Evolutionary conservation across 2,329 filamentous ascomycete genomes (phyloP), one percentile per base, ranked within the genome.

Genomic region (Lasiodiplodia theobromae): DNA sequence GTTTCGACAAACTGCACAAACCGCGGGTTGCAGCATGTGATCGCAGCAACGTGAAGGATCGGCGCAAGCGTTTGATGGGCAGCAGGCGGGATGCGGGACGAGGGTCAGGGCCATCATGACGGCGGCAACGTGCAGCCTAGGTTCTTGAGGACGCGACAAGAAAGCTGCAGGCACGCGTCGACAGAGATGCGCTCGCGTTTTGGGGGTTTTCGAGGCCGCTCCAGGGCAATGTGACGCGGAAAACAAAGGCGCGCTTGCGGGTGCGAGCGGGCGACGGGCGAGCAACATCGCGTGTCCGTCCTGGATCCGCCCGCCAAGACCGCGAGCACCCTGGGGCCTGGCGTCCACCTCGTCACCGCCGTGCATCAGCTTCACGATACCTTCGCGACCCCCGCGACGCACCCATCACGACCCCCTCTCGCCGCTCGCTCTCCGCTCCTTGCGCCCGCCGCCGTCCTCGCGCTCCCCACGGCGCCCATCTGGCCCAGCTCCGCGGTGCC

Each of bases 331-430:
- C 65, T 67, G 53, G 64, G 64, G 44, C 64, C 64, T 56, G 63
- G 57, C 64, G 51, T 40, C 64, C 37, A 28, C 54, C 34, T 58
- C 64, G 54, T 58, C 52, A 58, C 65, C 65, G 65, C 64, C 64
- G 64, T 49, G 63, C 56, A 67, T 58, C 65, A 57, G 65, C 65
- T 67, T 54, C 53, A 67, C 65, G 40, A 67, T 51, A 56, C 65
- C 4, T 52, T 25, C 44, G 40, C 25, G 64, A 66, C 64, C n/a
- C 25, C 64, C 40, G 38, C 64, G 14, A 31, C 51, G 37, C 21
- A 21, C 65, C 65, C 65, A 67, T 67, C 65, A 12, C 28, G 10
- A n/a, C 54, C 16, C 44, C 14, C 14, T 60, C 54, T 34, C 54
- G 56, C 47, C 44, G 34, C 21, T 21, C 44, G 54, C 38, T 28